phyloP scores from a whole-genome alignment of 495 filamentous ascomycete genomes.

The Penicillium angulare region DNA sequence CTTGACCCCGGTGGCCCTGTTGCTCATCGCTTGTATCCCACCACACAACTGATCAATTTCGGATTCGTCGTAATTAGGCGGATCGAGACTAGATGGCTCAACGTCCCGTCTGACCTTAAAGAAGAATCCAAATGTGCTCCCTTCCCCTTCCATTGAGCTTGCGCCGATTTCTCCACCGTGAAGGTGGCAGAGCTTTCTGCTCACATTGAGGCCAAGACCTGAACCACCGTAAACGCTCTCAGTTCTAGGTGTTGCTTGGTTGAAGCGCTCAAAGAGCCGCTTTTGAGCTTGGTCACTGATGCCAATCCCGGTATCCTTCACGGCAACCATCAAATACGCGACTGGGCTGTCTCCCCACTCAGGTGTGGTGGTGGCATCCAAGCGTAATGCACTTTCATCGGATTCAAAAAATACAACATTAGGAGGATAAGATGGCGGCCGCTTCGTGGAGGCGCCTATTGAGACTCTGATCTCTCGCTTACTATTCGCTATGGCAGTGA shows the following conservation, averaged over 20 bases:
- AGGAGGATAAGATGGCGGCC: slow-evolving; percentile 44
- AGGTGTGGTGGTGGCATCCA: slow-evolving; percentile 46
- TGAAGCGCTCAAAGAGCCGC: slow-evolving; percentile 77
- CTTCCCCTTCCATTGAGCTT: slow-evolving; percentile 63
- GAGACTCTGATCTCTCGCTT: slow-evolving; percentile 65
- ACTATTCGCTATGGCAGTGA: slow-evolving; percentile 54
- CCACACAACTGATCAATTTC: slow-evolving; percentile 18
- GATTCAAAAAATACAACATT: slow-evolving; percentile 55
- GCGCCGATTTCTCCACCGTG: slow-evolving; percentile 86
- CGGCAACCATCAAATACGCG: slow-evolving; percentile 70
- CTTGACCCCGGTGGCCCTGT: slow-evolving; percentile 2
- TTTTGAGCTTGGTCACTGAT: slow-evolving; percentile 71
- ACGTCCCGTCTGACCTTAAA: slow-evolving; percentile 54
- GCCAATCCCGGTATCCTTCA: no score
- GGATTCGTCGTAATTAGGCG: slow-evolving; percentile 3
- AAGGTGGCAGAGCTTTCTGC: no score
- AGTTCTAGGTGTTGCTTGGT: slow-evolving; percentile 73
- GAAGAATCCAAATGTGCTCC: slow-evolving; percentile 91
- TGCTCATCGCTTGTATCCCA: slow-evolving; percentile 16
- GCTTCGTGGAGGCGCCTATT: slow-evolving; percentile 61
- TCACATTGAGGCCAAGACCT: slow-evolving; percentile 77
- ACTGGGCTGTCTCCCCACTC: slow-evolving; percentile 72
- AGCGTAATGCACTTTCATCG: slow-evolving; percentile 28
- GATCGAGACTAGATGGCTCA: slow-evolving; percentile 20
- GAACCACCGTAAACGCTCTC: slow-evolving; percentile 81